Conservation (phyloP, 2,329 filamentous ascomycete species). For the Ascochyta lentis region DNA sequence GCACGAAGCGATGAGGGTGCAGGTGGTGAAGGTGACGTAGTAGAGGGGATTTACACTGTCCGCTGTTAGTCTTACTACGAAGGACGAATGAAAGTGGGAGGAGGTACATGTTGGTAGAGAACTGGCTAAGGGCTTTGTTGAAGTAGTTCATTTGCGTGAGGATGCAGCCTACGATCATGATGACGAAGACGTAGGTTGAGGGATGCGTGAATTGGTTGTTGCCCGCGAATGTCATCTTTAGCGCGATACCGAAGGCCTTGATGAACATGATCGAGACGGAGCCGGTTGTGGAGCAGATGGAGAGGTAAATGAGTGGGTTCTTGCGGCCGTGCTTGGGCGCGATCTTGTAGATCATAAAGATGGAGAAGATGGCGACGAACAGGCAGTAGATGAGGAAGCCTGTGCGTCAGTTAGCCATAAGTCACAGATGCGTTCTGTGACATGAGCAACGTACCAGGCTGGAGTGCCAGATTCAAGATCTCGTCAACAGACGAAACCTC, state of each 20-base stretch:
- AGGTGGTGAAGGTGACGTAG: conserved; percentile 97
- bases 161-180: conserved; percentile 91
- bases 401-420: conserved; percentile 49
- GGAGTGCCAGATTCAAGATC: conserved; percentile 87
- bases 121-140: conserved; percentile 96
- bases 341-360: conserved; percentile 95
- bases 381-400: conserved; percentile 89
- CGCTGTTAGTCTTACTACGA: conserved; percentile 13
- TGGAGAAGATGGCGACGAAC: conserved; percentile 80
- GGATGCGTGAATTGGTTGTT: conserved; percentile 96
- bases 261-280: conserved; percentile 99
- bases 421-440: not conserved
- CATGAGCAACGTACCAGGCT: conserved; percentile 72
- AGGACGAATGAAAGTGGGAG: not conserved
- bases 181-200: conserved; percentile 96
- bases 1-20: conserved; percentile 91
- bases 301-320: conserved; percentile 95
- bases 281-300: conserved; percentile 96
- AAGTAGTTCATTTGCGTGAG: conserved; percentile 99
- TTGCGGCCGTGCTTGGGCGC: conserved; percentile 89
- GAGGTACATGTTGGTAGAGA: conserved; percentile 93
- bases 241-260: conserved; percentile 96
- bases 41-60: conserved; percentile 90
- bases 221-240: conserved; percentile 91
- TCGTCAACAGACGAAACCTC: conserved; percentile 90